Evolutionary conservation across 2,329 filamentous ascomycete species (phyloP), one percentile per base, ranked within the genome.

Genomic region (Pseudogymnoascus destructans): DNA sequence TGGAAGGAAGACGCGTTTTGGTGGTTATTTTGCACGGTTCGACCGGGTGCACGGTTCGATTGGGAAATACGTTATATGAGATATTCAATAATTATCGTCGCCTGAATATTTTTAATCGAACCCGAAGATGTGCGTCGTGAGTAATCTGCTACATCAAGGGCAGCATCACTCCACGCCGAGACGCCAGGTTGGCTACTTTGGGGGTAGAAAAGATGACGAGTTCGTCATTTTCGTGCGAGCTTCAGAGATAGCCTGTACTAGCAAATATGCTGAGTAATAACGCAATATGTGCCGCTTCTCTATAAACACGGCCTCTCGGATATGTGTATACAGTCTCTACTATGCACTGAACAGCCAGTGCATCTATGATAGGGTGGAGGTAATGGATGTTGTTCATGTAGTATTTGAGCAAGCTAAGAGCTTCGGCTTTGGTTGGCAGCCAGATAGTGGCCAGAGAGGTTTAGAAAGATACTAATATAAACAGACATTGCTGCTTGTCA

Each of bases 81-180:
- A 57, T 70, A 72, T 7, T 65, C 62, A 0, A 70, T 36, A 6
- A 74, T 68, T 2, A 73, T 66, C 10, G 69, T 66, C 0, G 68
- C 68, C 61, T 73, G 71, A 2, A 73, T 59, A 35, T 67, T 69
- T 58, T 73, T 71, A 7, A 73, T 59, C 0, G 69, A 70, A 1
- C 63, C 64, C 10, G 55, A 32, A 11, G 57, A 57, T 7, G 65
- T 60, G 61, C 62, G 59, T 58, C 67, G 64, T 7, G 70, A 65
- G 55, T 68, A 68, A 23, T 72, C 67, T 3, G 72, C 58, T 4
- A 72, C 40, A 23, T 72, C 69, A 35, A 70, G 62, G 3, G 66
- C 59, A 30, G 65, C 61, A 58, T 66, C 68, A 36, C 69, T 60
- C 70, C 70, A 73, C 7, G 60, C 38, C 0, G 61, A 52, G 67